Evolutionary conservation across 2,329 filamentous ascomycete genomes (phyloP), one percentile per base, ranked within the genome.

Genomic region (Venturiaceae sp.): DNA sequence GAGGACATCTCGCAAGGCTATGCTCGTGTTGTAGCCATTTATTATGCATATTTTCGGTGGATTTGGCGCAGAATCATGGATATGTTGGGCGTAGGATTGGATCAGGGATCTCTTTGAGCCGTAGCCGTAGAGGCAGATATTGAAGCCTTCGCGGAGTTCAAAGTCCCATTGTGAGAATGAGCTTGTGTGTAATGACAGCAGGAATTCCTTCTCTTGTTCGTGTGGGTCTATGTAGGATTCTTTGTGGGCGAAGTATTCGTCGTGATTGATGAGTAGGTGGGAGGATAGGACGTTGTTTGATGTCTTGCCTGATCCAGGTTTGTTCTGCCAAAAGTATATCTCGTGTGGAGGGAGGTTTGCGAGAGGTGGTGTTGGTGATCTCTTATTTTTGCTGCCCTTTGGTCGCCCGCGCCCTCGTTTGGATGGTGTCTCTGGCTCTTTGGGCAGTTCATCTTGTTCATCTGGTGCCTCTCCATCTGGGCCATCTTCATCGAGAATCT

Each of bases 121-220:
- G 69, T 90, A 95, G 32, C 94, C 94, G 69, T 95, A 96, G 0
- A 96, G 75, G 68, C 94, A 96, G 55, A 97, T 77, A 66, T 89
- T 91, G 76, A 96, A 97, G 23, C 85, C 85, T 69, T 96, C 84
- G 5, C 84, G 79, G 16, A 97, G 80, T 75, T 99, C 94, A 69
- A 97, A 96, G 0, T 81, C 75, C 94, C 94, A 99, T 69, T 97
- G 94, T 1, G 86, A 82, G 69, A 96, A 97, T 0, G 88, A 90
- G 61, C 87, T 83, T 47, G 83, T 77, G 68, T 97, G 92, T 23
- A 96, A 74, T 6, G 83, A 80, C 63, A 88, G 79, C 28, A 99
- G 76, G 63, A 87, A 87, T 19, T 82, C 77, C 55, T 88, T 82
- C 63, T 95, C 88, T 2, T 79, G 72, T 34, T 77, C 76, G 69